Evolutionary conservation across 192 early-diverging fungal genomes (phyloP).

Genomic region (Kickxella alabastrina): DNA sequence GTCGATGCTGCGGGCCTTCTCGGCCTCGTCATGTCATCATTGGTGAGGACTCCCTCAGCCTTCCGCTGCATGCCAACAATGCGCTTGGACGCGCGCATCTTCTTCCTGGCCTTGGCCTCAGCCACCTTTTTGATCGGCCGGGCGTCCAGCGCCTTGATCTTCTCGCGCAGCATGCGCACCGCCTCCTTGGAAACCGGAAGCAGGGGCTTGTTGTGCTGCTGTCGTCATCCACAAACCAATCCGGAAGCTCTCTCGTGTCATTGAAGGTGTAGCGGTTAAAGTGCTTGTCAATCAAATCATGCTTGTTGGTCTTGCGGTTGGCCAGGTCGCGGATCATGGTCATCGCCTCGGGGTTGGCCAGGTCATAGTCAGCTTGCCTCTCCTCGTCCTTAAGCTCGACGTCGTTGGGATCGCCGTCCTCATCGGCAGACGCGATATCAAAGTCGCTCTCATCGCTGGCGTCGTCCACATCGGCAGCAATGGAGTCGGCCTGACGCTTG

Average conservation of each 20-base stretch:
- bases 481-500: constrained; percentile 45
- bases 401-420: constrained; percentile 39
- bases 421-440: constrained; percentile 36
- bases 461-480: constrained; percentile 30
- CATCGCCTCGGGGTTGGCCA: constrained; percentile 90
- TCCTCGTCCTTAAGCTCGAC: constrained; percentile 50
- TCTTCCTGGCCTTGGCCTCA: constrained; percentile 97
- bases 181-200: constrained; percentile 98
- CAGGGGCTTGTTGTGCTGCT: constrained; percentile 79
- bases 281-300: constrained; percentile 84
- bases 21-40: constrained; percentile 87
- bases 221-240: constrained; percentile 94
- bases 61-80: constrained; percentile 84
- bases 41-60: constrained; percentile 77
- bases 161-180: constrained; percentile 74
- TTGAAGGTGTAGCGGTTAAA: constrained; percentile 88
- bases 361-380: constrained; percentile 55
- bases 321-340: constrained; percentile 82
- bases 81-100: constrained; percentile 72
- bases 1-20: constrained; percentile 77
- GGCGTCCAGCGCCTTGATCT: constrained; percentile 85
- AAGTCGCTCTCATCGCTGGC: constrained; percentile 43
- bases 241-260: constrained; percentile 80
- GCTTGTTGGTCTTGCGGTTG: constrained; percentile 69
- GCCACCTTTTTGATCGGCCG: constrained; percentile 99